Evolutionary conservation across 345 rosid species (phyloP).

Genomic region (Hibiscus mutabilis): DNA sequence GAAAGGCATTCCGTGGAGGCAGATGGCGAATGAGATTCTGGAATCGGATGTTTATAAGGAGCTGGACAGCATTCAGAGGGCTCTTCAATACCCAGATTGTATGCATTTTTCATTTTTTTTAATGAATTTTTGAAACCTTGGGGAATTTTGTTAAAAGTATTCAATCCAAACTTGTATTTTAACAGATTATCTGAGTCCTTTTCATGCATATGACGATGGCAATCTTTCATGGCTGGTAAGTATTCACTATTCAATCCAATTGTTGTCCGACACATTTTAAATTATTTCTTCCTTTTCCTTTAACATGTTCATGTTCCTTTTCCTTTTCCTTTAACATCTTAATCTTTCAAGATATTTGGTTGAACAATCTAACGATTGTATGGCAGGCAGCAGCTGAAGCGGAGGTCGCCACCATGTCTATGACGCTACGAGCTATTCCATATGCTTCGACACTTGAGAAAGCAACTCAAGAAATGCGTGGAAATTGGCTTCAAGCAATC

Average conservation of each 20-base stretch:
- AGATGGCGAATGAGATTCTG: constrained; percentile 45
- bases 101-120: constrained; percentile 11
- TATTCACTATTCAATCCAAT: background rate
- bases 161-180: background rate
- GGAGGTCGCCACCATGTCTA: constrained; percentile 52
- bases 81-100: constrained; percentile 54
- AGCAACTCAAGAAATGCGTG: constrained; percentile 43
- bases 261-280: too few species aligned
- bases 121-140: background rate
- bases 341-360: too few species aligned
- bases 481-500: constrained; percentile 48
- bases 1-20: constrained; percentile 51
- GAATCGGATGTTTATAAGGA: constrained; percentile 60
- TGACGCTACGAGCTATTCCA: constrained; percentile 45
- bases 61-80: constrained; percentile 39
- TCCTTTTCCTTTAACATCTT: too few species aligned
- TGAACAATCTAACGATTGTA: background rate
- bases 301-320: too few species aligned
- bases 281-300: too few species aligned
- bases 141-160: background rate
- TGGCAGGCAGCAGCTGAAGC: constrained; percentile 72
- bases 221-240: constrained; percentile 69
- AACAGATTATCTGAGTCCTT: constrained; percentile 58
- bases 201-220: constrained; percentile 70
- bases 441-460: constrained; percentile 38